A percentile compares a stretch with the other conserved stretches of the same genome.
These are phyloP conservation scores for Hypoxylon crocopeplum DNA, from an alignment of 495 filamentous ascomycete species.

Conservation along the genomic window DNA sequence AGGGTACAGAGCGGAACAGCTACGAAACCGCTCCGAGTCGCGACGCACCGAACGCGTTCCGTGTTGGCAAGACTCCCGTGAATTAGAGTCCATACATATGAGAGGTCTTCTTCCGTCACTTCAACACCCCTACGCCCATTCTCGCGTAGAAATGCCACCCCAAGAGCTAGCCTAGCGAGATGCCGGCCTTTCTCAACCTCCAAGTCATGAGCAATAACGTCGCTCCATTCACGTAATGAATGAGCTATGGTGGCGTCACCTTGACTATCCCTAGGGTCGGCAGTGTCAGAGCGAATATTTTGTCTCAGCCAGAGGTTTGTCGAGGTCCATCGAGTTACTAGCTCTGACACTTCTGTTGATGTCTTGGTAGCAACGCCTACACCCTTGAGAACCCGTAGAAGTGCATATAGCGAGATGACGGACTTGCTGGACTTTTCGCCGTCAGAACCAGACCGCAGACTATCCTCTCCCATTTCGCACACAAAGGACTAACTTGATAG, in stretches of 20 bases:
- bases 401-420: too few relatives aligned
- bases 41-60: constrained; percentile 20
- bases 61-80: not conserved
- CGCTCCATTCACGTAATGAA: too few relatives aligned
- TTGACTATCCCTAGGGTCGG: too few relatives aligned
- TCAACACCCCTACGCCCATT: not conserved
- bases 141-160: constrained; percentile 5
- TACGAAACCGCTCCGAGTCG: constrained; percentile 38
- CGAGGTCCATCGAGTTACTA: not conserved
- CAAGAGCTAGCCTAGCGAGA: constrained; percentile 4
- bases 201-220: not conserved
- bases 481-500: too few relatives aligned
- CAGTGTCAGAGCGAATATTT: too few relatives aligned
- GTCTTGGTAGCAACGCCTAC: not conserved
- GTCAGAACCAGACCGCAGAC: too few relatives aligned
- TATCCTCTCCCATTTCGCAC: too few relatives aligned
- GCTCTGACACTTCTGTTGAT: not conserved
- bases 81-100: not conserved
- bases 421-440: too few relatives aligned
- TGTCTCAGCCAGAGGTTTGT: too few relatives aligned
- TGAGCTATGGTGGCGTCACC: too few relatives aligned
- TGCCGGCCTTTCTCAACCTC: not conserved
- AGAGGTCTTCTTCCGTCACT: not conserved
- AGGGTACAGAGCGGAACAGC: constrained; percentile 38
- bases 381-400: not conserved